These are phyloP conservation scores for Sporisorium iseilematis-ciliati DNA, from an alignment of 1,284 basidiomycete species.

Conservation along the genomic window DNA sequence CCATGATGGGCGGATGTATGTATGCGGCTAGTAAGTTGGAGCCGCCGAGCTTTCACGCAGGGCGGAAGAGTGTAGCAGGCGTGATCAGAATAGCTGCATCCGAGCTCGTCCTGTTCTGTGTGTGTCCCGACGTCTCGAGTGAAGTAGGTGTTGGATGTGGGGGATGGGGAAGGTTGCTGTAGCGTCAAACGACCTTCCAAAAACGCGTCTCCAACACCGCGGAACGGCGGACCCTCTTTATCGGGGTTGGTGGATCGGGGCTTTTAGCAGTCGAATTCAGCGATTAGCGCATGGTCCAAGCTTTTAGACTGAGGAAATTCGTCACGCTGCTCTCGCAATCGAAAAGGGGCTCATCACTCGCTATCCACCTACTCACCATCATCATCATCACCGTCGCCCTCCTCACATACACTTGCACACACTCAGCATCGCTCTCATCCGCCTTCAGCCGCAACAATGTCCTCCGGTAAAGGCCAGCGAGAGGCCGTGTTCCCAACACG, in stretches of 20 bases:
- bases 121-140: neutral
- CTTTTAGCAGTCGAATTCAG: neutral
- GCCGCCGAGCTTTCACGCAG: no score
- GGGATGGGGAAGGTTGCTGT: neutral
- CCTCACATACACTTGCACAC: neutral
- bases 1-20: constrained; percentile 19
- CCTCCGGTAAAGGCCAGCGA: constrained; percentile 81
- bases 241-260: neutral
- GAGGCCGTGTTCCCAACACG: constrained; percentile 87
- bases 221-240: neutral
- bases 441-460: constrained; percentile 74
- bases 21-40: neutral
- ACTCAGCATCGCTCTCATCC: neutral
- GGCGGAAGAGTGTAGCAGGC: no score
- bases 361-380: neutral
- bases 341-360: neutral
- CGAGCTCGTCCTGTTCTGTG: neutral
- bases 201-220: constrained; percentile 5
- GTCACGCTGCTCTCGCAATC: neutral
- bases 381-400: neutral
- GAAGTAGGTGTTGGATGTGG: constrained; percentile 1
- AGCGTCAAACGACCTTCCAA: neutral
- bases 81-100: neutral
- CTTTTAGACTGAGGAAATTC: constrained; percentile 1
- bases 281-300: neutral